Base-by-base conservation (phyloP, 2,329 filamentous ascomycete genomes). In the Fusarium papillatum region DNA sequence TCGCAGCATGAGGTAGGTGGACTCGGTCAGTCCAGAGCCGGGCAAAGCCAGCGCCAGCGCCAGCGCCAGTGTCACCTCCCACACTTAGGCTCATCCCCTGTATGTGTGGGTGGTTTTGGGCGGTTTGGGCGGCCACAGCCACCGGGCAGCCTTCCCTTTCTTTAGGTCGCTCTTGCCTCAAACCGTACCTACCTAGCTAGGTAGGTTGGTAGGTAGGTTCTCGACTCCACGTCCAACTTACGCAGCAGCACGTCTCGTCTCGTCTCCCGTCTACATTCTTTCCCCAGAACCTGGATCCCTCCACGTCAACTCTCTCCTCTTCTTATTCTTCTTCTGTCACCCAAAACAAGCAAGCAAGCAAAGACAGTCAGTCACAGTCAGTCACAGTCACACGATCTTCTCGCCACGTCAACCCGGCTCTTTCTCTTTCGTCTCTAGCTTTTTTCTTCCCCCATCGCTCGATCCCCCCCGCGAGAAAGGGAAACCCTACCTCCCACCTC, bases 291-390 rank as follows among this genome's bases (percentile, higher is more conserved):
- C 64, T 62, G 41, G 55, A 50, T 62, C 64, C 50, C 53, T 73
- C 68, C 73, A 68, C 73, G 43, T 71, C 74, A 55, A 75, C 67
- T 68, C 73, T 74, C 70, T 64, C 74, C 75, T 77, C 72, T 71
- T 71, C 74, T 72, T 22, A 61, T 70, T 70, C 74, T 68, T 70
- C 55, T 64, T 38, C 36, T 43, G 50, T 69, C 69, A 76, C 67
- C 57, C 64, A 68, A 38, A 63, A 19, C 13, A 36, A 63, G 11
- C 50, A 55, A 55, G 29, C 34, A 34, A 63, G 11, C 50, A 55
- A 55, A 38, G 7, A 38, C 36, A 38, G 31, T 19, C 50, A n/a
- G 50, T 29, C 29, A 38, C 36, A 38, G 31, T 19, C 50, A n/a
- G 50, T 29, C 29, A 31, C 26, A 55, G 50, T 41, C 62, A 69